Percentiles rank a stretch among this genome's conserved stretches.
Evolutionary conservation across 2,329 filamentous ascomycete genomes (phyloP).

Genomic region (Diaporthe velutina): DNA sequence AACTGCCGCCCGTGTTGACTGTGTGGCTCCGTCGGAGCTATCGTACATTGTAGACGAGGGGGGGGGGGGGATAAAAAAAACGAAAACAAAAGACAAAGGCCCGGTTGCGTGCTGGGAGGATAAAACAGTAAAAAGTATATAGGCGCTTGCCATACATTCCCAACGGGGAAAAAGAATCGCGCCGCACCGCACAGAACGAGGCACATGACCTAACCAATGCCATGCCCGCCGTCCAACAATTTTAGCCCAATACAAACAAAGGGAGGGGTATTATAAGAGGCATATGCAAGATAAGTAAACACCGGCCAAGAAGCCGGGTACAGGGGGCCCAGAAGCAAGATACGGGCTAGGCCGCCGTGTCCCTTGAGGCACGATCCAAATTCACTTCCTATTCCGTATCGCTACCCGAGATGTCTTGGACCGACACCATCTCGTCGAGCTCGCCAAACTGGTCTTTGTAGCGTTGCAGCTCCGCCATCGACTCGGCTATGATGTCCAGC

Average conservation of each 20-base stretch:
- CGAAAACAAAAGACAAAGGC: background rate
- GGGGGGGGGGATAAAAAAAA: background rate
- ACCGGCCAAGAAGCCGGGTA: background rate
- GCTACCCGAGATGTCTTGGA: constrained; percentile 48
- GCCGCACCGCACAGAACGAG: constrained; percentile 9
- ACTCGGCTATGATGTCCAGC: constrained; percentile 70
- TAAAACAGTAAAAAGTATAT: constrained; percentile 35
- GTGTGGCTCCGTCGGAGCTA: constrained; percentile 18
- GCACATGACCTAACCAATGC: background rate
- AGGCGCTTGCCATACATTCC: constrained; percentile 36
- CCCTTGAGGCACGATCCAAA: background rate
- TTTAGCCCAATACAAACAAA: constrained; percentile 10
- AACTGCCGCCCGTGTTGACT: constrained; percentile 15
- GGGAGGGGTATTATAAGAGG: constrained; percentile 35
- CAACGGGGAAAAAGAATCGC: constrained; percentile 16
- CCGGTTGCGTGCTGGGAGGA: background rate
- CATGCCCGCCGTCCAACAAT: constrained; percentile 16
- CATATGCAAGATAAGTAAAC: constrained; percentile 29
- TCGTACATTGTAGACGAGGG: constrained; percentile 28
- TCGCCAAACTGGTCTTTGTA: constrained; percentile 69
- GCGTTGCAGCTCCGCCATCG: constrained; percentile 73
- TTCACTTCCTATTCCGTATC: constrained; percentile 52
- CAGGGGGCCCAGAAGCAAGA: background rate
- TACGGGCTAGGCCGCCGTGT: background rate
- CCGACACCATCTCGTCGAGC: constrained; percentile 47